Conservation (phyloP, 495 filamentous ascomycete species). For the Penicillium paxilli region DNA sequence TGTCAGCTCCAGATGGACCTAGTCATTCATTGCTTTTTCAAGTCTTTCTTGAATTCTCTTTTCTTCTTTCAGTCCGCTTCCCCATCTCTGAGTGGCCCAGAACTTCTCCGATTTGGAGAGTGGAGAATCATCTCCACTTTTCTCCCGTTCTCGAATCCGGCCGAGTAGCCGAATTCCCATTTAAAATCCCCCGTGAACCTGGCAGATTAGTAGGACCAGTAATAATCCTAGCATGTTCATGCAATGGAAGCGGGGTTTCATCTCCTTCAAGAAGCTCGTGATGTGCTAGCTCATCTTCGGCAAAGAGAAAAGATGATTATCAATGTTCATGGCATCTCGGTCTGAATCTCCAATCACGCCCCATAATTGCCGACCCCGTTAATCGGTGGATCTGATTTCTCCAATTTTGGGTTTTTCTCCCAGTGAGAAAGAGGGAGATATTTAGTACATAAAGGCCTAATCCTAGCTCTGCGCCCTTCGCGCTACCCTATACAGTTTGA, state of each 20-base stretch:
- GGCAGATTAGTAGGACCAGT: no score
- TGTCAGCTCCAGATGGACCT: no score
- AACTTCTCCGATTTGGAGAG: slow-evolving; percentile 7
- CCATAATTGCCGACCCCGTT: background rate
- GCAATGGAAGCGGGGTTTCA: background rate
- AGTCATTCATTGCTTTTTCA: no score
- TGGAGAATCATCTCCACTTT: background rate
- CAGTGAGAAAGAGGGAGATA: background rate
- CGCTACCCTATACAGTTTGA: background rate
- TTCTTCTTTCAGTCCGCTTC: no score
- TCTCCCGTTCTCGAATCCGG: background rate
- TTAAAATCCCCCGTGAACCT: no score
- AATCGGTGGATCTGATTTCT: background rate
- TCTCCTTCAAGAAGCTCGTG: no score
- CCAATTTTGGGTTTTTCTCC: background rate
- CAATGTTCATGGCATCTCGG: background rate
- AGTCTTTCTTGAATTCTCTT: background rate
- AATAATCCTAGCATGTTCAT: background rate
- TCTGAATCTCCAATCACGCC: background rate
- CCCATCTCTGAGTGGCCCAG: no score
- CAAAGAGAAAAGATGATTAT: no score
- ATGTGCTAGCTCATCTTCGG: no score
- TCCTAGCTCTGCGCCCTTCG: background rate
- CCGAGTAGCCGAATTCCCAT: background rate
- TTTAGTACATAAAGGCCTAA: background rate